Percentiles rank a stretch among this genome's conserved stretches.
Conservation (phyloP, 257 asterid species). For the Petunia secreta region DNA sequence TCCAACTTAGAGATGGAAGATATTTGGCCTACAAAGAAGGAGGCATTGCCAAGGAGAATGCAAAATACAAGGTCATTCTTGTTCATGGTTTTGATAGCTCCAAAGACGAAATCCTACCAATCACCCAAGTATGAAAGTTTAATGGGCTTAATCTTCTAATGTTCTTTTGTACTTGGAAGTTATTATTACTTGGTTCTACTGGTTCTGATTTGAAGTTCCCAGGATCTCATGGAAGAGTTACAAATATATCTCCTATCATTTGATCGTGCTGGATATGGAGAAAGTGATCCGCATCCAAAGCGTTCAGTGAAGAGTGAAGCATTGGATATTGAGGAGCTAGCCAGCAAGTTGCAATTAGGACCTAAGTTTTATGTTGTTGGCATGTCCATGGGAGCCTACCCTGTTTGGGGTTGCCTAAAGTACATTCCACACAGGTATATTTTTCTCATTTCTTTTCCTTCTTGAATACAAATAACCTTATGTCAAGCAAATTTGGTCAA, state of each 20-base stretch:
- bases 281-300: slow-evolving; percentile 76
- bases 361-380: slow-evolving; percentile 69
- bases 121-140: slow-evolving; percentile 54
- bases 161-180: neutral
- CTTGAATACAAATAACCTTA: too few species aligned
- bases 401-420: slow-evolving; percentile 67
- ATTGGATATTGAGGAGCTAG: slow-evolving; percentile 77
- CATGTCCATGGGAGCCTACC: slow-evolving; percentile 70
- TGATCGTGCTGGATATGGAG: slow-evolving; percentile 95
- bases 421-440: slow-evolving; percentile 74
- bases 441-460: neutral
- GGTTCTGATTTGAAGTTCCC: slow-evolving; percentile 19
- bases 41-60: slow-evolving; percentile 65
- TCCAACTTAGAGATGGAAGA: slow-evolving; percentile 69
- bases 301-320: slow-evolving; percentile 77
- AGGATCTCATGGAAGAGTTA: slow-evolving; percentile 65
- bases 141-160: neutral
- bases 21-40: slow-evolving; percentile 73
- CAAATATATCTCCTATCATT: slow-evolving; percentile 58
- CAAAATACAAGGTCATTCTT: slow-evolving; percentile 57
- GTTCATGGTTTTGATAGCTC: slow-evolving; percentile 69
- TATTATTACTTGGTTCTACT: neutral
- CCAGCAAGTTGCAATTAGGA: slow-evolving; percentile 70
- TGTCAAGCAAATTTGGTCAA: too few species aligned
- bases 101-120: slow-evolving; percentile 54